These are phyloP conservation scores for Cercospora sp. DNA, from an alignment of 2,329 filamentous ascomycete genomes.

Conservation along the genomic window DNA sequence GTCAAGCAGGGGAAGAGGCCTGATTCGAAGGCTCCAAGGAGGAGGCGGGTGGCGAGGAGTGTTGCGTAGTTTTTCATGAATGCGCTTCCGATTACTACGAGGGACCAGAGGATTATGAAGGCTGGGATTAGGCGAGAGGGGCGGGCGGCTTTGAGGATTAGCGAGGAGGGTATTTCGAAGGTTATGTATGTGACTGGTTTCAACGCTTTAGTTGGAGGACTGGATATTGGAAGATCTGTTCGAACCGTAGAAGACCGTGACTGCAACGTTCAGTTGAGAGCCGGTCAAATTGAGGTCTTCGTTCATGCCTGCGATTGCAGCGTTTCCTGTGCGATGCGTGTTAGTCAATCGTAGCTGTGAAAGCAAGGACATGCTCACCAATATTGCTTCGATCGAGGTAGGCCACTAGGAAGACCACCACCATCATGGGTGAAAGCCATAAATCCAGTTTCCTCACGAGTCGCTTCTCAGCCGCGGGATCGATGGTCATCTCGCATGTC, in stretches of 20 bases:
- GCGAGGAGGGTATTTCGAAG: conserved; percentile 47
- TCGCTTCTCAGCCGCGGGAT: not conserved
- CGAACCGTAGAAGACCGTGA: not conserved
- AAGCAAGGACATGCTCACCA: not conserved
- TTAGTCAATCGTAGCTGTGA: too few relatives aligned
- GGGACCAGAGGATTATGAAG: conserved; percentile 47
- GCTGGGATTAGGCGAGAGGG: conserved; percentile 3
- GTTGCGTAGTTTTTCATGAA: conserved; percentile 48
- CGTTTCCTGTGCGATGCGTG: not conserved
- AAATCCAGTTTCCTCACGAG: not conserved
- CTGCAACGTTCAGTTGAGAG: not conserved
- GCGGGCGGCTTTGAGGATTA: conserved; percentile 5
- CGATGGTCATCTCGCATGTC: not conserved
- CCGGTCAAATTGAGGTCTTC: not conserved
- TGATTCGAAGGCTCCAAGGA: conserved; percentile 33
- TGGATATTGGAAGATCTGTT: not conserved
- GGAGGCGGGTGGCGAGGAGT: conserved; percentile 43
- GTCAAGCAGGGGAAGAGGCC: conserved; percentile 35
- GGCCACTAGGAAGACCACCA: not conserved
- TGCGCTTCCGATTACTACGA: conserved; percentile 53
- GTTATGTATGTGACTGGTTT: conserved; percentile 38
- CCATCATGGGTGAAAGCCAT: not conserved
- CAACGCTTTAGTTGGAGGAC: not conserved
- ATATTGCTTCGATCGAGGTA: not conserved
- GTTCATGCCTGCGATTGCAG: not conserved